Percentiles rank a stretch among this genome's conserved stretches.
Evolutionary conservation across 192 early-diverging fungal genomes (phyloP).

Genomic region (Dissophora globulifera): DNA sequence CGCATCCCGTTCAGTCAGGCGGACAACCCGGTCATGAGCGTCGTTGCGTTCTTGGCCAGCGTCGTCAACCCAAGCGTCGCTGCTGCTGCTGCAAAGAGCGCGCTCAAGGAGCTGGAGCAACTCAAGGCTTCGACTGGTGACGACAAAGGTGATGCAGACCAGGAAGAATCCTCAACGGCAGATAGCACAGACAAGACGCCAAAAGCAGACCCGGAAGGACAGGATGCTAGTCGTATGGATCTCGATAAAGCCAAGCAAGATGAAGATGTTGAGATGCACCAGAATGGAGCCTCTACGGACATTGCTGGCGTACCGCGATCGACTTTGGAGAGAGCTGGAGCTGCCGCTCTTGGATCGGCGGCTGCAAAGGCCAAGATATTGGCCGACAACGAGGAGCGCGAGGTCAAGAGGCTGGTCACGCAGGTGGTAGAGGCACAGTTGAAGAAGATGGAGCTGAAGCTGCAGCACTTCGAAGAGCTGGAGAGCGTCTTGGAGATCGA

Average conservation of each 20-base stretch:
- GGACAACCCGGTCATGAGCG: slow-evolving; percentile 92
- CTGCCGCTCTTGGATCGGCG: slow-evolving; percentile 89
- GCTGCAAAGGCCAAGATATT: slow-evolving; percentile 88
- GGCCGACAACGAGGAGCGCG: slow-evolving; percentile 83
- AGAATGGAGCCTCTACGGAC: background rate
- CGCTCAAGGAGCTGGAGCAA: slow-evolving; percentile 75
- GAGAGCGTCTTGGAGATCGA: slow-evolving; percentile 91
- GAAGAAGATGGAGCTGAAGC: slow-evolving; percentile 91
- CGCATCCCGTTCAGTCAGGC: slow-evolving; percentile 81
- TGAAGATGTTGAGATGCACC: slow-evolving; percentile 18
- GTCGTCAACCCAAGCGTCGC: slow-evolving; percentile 91
- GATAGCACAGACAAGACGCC: slow-evolving; percentile 12
- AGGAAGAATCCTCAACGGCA: background rate
- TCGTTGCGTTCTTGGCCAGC: slow-evolving; percentile 88
- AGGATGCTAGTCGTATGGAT: slow-evolving; percentile 41
- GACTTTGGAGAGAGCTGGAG: slow-evolving; percentile 76
- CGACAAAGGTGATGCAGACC: background rate
- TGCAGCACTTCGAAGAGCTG: slow-evolving; percentile 93
- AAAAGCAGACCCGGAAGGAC: slow-evolving; percentile 13
- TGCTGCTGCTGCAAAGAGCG: slow-evolving; percentile 85
- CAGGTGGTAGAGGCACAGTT: slow-evolving; percentile 87
- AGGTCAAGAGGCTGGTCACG: slow-evolving; percentile 83
- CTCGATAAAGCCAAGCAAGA: slow-evolving; percentile 33
- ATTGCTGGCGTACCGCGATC: slow-evolving; percentile 46
- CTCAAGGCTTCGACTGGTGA: slow-evolving; percentile 6